Percentiles rank a stretch among this genome's conserved stretches.
These are phyloP conservation scores for Hyphopichia homilentoma DNA, from an alignment of 805 yeast species.

Conservation along the genomic window DNA sequence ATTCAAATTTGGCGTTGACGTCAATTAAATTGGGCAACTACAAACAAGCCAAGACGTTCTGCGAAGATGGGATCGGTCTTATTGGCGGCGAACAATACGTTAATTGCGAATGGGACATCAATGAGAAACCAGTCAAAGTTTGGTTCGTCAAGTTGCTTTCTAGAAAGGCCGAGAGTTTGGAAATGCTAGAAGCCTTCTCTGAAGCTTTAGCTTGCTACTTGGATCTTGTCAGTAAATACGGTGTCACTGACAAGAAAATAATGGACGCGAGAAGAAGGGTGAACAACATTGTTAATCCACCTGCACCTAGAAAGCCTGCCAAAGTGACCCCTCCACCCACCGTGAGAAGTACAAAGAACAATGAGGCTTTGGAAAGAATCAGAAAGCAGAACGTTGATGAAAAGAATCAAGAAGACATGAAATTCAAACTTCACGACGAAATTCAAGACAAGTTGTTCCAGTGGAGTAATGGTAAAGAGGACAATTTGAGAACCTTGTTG, in stretches of 20 bases:
- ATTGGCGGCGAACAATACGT: conserved; percentile 22
- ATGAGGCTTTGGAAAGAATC: conserved; percentile 40
- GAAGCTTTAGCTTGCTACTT: conserved; percentile 63
- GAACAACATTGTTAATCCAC: conserved; percentile 57
- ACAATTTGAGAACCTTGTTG: conserved; percentile 74
- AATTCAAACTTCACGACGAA: conserved; percentile 57
- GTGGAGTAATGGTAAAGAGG: conserved; percentile 78
- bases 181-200: conserved; percentile 66
- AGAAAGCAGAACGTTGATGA: conserved; percentile 47
- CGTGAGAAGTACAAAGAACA: conserved; percentile 3
- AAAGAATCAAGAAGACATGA: conserved; percentile 46
- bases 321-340: conserved; percentile 10
- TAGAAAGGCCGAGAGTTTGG: conserved; percentile 80
- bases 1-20: conserved; percentile 69
- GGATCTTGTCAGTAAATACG: conserved; percentile 56
- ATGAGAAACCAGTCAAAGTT: conserved; percentile 54
- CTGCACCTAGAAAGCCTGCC: conserved; percentile 12
- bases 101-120: conserved; percentile 36
- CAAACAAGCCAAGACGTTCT: conserved; percentile 43
- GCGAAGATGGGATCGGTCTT: conserved; percentile 45
- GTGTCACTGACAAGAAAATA: conserved; percentile 57
- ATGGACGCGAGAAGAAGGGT: conserved; percentile 86
- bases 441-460: conserved; percentile 49
- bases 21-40: conserved; percentile 68
- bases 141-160: conserved; percentile 71